These are phyloP conservation scores for Lophiostoma macrostomum DNA, from an alignment of 495 filamentous ascomycete species.

Conservation along the genomic window DNA sequence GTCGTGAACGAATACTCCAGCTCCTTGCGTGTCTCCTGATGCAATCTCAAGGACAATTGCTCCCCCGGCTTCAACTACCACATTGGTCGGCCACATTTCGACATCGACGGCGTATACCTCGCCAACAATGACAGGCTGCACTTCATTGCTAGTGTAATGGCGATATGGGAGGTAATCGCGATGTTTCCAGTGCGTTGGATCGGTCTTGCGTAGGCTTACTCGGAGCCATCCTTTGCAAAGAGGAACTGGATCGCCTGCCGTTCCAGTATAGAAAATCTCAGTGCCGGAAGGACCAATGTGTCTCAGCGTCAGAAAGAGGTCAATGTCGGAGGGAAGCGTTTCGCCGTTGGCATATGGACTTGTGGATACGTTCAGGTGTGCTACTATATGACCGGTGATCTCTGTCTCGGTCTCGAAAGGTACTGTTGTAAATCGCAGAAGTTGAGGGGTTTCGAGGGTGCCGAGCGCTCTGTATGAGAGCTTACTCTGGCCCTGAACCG, in stretches of 20 bases:
- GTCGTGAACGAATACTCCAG: slow-evolving; percentile 58
- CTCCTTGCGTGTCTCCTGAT: slow-evolving; percentile 60
- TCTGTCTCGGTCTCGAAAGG: slow-evolving; percentile 58
- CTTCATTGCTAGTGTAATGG: slow-evolving; percentile 58
- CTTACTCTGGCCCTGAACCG: slow-evolving; percentile 29
- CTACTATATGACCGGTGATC: slow-evolving; percentile 64
- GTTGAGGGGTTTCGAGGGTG: slow-evolving; percentile 46
- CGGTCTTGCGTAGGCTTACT: slow-evolving; percentile 52
- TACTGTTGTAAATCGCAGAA: slow-evolving; percentile 52
- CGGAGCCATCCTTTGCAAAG: slow-evolving; percentile 59
- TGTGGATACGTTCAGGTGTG: slow-evolving; percentile 59
- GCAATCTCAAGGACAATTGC: slow-evolving; percentile 57
- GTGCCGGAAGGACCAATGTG: slow-evolving; percentile 54
- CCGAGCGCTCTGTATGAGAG: slow-evolving; percentile 57
- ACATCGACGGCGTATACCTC: slow-evolving; percentile 63
- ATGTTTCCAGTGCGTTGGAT: slow-evolving; percentile 50
- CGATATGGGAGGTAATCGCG: slow-evolving; percentile 55
- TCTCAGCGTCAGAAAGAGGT: slow-evolving; percentile 63
- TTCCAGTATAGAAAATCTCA: slow-evolving; percentile 65
- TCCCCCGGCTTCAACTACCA: slow-evolving; percentile 55
- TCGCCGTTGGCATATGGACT: slow-evolving; percentile 40
- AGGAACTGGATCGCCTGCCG: slow-evolving; percentile 51
- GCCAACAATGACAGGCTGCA: slow-evolving; percentile 51
- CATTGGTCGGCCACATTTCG: slow-evolving; percentile 69
- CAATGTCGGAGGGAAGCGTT: slow-evolving; percentile 52